Conservation (phyloP, 345 rosid species). For the Pugionium cornutum region DNA sequence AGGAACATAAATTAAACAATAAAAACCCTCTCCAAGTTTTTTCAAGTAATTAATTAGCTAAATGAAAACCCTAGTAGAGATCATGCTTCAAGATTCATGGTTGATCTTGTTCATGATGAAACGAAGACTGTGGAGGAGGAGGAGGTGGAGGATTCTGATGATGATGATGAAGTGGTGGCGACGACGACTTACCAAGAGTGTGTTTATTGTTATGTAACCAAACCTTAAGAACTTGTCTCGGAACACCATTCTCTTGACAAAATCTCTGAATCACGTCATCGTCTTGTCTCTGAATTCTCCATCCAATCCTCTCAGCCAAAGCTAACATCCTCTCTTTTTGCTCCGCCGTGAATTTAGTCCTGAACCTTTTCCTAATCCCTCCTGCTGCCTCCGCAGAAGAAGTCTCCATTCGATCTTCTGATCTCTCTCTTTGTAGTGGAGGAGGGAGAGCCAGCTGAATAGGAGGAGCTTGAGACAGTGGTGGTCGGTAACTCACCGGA, state of each 20-base stretch:
- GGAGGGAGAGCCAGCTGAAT: slow-evolving; percentile 45
- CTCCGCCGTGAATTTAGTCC: slow-evolving; percentile 71
- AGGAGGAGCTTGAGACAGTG: slow-evolving; percentile 53
- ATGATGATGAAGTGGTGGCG: slow-evolving; percentile 16
- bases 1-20: slow-evolving; percentile 38
- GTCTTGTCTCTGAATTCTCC: slow-evolving; percentile 83
- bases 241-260: slow-evolving; percentile 62
- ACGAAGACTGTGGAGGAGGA: slow-evolving; percentile 28
- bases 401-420: slow-evolving; percentile 45
- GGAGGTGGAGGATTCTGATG: slow-evolving; percentile 26
- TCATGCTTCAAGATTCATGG: slow-evolving; percentile 43
- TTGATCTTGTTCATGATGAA: slow-evolving; percentile 46
- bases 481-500: slow-evolving; percentile 45
- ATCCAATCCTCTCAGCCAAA: slow-evolving; percentile 69
- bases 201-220: slow-evolving; percentile 94
- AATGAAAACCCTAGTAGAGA: slow-evolving; percentile 34
- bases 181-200: slow-evolving; percentile 66
- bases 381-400: slow-evolving; percentile 49
- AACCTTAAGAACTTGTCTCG: slow-evolving; percentile 78
- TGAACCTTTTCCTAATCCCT: slow-evolving; percentile 56
- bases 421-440: slow-evolving; percentile 40
- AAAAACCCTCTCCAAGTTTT: slow-evolving; percentile 17
- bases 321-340: slow-evolving; percentile 78
- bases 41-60: slow-evolving; percentile 29
- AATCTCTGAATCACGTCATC: slow-evolving; percentile 66